A percentile compares a stretch with the other conserved stretches of the same genome.
Conservation (phyloP, 306 rosid genomes). For the Cicer pinnatifidum region DNA sequence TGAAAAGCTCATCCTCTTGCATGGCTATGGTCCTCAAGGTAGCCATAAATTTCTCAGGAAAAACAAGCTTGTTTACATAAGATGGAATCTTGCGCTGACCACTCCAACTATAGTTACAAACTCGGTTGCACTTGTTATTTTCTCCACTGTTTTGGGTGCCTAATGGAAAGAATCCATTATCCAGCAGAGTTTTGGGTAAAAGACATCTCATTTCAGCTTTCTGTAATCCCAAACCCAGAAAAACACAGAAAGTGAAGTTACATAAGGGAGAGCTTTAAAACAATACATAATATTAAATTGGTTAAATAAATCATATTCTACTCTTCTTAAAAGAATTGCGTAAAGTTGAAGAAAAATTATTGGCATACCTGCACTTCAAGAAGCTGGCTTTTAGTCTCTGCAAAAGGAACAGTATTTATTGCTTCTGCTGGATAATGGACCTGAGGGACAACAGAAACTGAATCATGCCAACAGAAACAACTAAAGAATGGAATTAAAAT, state of each 20-base stretch:
- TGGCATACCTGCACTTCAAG: constrained; percentile 82
- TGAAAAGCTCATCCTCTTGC: constrained; percentile 74
- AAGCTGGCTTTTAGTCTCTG: constrained; percentile 77
- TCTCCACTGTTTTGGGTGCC: constrained; percentile 48
- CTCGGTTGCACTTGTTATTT: constrained; percentile 48
- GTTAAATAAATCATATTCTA: constrained; percentile 11
- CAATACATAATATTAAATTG: constrained; percentile 1
- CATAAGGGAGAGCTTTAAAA: neutral
- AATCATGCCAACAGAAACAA: constrained; percentile 14
- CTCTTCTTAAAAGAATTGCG: constrained; percentile 14
- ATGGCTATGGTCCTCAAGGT: constrained; percentile 88
- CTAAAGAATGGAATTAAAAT: constrained; percentile 17
- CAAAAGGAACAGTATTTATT: constrained; percentile 58
- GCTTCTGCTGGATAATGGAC: constrained; percentile 92
- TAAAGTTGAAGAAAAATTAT: constrained; percentile 27
- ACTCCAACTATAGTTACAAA: constrained; percentile 85
- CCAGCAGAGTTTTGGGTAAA: constrained; percentile 73
- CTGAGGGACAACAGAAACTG: constrained; percentile 51
- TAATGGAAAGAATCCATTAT: constrained; percentile 70
- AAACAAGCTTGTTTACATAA: constrained; percentile 71
- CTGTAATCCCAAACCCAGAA: constrained; percentile 54
- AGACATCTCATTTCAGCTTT: constrained; percentile 92
- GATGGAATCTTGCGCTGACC: constrained; percentile 85
- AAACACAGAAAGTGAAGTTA: constrained; percentile 1
- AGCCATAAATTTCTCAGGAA: constrained; percentile 80